These are phyloP conservation scores for Rhizomucor pusillus DNA, from an alignment of 371 early-diverging fungal genomes.

Conservation along the genomic window DNA sequence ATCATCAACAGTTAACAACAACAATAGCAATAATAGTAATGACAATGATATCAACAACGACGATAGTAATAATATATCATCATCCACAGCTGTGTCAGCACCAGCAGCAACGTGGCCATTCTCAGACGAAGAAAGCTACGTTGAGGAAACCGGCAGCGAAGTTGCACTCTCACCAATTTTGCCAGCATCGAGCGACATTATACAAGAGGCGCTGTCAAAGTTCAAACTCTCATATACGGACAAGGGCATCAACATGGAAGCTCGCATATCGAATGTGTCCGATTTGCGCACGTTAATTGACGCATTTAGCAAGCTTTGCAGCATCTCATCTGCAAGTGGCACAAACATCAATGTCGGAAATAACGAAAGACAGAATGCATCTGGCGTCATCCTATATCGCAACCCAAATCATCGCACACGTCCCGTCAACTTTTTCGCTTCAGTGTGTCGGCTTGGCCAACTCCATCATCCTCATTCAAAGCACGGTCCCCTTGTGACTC, in stretches of 20 bases:
- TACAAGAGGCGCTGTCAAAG: slow-evolving; percentile 15
- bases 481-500: slow-evolving; percentile 18
- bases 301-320: slow-evolving; percentile 20
- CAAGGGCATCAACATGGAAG: slow-evolving; percentile 26
- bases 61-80: no score
- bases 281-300: slow-evolving; percentile 26
- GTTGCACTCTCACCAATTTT: background rate
- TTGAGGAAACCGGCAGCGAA: background rate
- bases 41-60: no score
- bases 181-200: background rate
- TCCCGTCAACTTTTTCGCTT: slow-evolving; percentile 41
- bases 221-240: slow-evolving; percentile 27
- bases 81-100: background rate
- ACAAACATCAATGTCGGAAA: slow-evolving; percentile 6
- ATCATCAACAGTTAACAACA: no score
- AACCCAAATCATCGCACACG: slow-evolving; percentile 32
- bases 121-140: background rate
- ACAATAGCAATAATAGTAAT: no score
- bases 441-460: slow-evolving; percentile 28
- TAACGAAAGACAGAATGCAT: background rate
- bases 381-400: slow-evolving; percentile 24
- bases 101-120: background rate
- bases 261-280: slow-evolving; percentile 21
- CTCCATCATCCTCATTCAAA: slow-evolving; percentile 21
- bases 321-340: slow-evolving; percentile 1